A percentile compares a stretch with the other conserved stretches of the same genome.
phyloP scores from a whole-genome alignment of 2,329 filamentous ascomycete species.

The Sporothrix phasma region DNA sequence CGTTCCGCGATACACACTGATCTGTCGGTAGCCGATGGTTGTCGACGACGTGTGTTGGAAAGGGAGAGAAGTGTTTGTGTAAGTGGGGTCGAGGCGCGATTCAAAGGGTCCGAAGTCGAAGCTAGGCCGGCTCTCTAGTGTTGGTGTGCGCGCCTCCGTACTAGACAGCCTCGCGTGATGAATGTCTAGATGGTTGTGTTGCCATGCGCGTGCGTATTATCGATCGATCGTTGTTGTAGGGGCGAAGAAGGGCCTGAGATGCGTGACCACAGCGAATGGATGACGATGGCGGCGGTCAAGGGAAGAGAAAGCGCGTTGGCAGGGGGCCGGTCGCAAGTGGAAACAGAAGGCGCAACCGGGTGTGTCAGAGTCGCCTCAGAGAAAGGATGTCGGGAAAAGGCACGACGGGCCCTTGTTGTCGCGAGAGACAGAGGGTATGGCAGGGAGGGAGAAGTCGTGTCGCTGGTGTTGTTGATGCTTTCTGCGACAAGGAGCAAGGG shows the following conservation, averaged over 20 bases:
- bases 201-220: background rate
- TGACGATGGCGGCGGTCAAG: background rate
- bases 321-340: background rate
- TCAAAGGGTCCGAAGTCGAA: background rate
- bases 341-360: slow-evolving; percentile 1
- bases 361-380: background rate
- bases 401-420: background rate
- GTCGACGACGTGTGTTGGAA: background rate
- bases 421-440: background rate
- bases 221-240: background rate
- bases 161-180: background rate
- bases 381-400: background rate
- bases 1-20: background rate
- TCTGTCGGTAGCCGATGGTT: background rate
- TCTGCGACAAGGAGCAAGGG: background rate
- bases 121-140: background rate
- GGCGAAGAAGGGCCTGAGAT: background rate
- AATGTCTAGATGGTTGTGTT: background rate
- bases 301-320: slow-evolving; percentile 1
- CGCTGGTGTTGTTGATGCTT: slow-evolving; percentile 3
- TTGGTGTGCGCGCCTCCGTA: background rate
- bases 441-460: background rate
- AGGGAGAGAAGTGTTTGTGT: background rate
- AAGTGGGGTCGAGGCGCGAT: background rate
- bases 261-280: background rate